phyloP scores from a whole-genome alignment of 179 eudicot genomes.

The Silene noctiflora region DNA sequence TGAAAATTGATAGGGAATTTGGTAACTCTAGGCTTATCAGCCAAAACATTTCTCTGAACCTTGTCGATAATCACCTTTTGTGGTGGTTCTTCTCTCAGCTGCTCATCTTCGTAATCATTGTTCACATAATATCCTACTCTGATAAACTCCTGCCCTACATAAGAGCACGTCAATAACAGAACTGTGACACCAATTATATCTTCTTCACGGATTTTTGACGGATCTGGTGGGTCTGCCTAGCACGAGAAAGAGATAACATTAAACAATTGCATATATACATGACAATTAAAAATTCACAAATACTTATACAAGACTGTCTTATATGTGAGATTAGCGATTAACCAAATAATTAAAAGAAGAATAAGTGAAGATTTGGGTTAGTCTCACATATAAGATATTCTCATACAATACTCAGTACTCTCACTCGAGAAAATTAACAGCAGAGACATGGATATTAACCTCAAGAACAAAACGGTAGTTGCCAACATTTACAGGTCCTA shows the following conservation, averaged over 20 bases:
- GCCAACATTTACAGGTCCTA: conserved; percentile 88
- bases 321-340: no score
- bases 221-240: conserved; percentile 96
- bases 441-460: conserved; percentile 36
- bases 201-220: conserved; percentile 85
- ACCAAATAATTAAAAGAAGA: no score
- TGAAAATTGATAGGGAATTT: conserved; percentile 94
- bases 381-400: no score
- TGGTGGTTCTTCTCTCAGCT: conserved; percentile 91
- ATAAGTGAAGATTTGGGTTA: no score
- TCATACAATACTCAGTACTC: not conserved
- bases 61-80: conserved; percentile 77
- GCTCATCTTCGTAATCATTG: conserved; percentile 86
- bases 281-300: no score
- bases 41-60: conserved; percentile 76
- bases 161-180: conserved; percentile 84
- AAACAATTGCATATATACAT: no score
- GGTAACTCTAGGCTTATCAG: conserved; percentile 92
- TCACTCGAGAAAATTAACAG: not conserved
- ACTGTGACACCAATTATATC: conserved; percentile 95
- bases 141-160: conserved; percentile 85
- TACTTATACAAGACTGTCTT: no score
- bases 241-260: conserved; percentile 11
- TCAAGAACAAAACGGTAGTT: conserved; percentile 89
- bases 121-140: conserved; percentile 96